Base-by-base conservation (phyloP, 495 filamentous ascomycete species). In the Aspergillus biplanus region DNA sequence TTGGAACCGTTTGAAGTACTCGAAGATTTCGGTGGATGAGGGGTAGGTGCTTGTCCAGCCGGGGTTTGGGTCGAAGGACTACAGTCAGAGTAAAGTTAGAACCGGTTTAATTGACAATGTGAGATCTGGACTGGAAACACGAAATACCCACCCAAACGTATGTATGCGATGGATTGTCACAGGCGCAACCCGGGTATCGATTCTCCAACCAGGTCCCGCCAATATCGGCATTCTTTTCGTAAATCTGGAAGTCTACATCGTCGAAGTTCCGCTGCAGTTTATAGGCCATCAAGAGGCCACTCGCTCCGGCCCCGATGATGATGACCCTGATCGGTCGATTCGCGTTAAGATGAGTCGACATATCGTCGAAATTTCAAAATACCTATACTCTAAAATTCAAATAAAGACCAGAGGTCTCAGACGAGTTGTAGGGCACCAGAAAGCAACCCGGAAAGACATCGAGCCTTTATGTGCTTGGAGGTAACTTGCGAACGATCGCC, bases 151-250 rank as follows among this genome's bases (percentile, higher is more conserved):
- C 8, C 8, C 39, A 44, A 9, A 9, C 39, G 39, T 44, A 13
- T 5, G 18, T 13, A 31, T 58, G 52, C 1, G 69, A 58, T 7
- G 71, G 71, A 58, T 66, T 65, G 59, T 73, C 72, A 56, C 80
- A 82, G 7, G 75, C 78, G 12, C 83, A 80, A 37, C 86, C 85
- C 0, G 85, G 83, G 70, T 89, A 88, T 55, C 74, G 73, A 58
- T 89, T 88, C 70, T 86, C 85, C 49, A 80, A 83, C 86, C 86
- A 90, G 0, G 79, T 82, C 0, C 79, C 78, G 0, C 78, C 78
- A 32, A 82, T 67, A 42, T 76, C 74, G 31, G 61, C 31, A 58
- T 80, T 82, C 71, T 80, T 82, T 61, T 82, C 79, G 56, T 80
- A 82, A 35, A 72, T 69, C 4, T 63, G 61, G 33, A 80, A 67